A percentile compares a stretch with the other conserved stretches of the same genome.
phyloP scores from a whole-genome alignment of 164 flowering plant species.

The Brasenia schreberi region DNA sequence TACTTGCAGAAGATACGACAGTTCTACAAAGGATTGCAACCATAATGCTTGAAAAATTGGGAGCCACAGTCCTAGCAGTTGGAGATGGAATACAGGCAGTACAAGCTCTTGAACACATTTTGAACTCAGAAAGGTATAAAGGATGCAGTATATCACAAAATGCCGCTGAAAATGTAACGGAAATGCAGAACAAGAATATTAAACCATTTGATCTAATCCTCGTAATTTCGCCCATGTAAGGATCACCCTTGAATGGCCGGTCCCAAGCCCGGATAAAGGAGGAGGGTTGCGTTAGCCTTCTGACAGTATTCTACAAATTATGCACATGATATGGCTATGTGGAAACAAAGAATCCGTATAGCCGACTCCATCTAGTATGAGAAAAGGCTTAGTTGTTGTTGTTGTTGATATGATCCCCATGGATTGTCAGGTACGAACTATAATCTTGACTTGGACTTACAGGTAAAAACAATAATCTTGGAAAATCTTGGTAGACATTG shows the following conservation, averaged over 20 bases:
- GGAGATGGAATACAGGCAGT: constrained; percentile 96
- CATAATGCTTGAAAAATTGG: constrained; percentile 88
- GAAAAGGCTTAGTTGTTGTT: too few species aligned
- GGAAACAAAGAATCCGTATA: too few species aligned
- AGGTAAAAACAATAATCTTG: too few species aligned
- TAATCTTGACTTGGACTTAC: too few species aligned
- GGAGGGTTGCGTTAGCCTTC: too few species aligned
- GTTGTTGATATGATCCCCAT: constrained; percentile 84
- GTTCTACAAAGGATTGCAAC: constrained; percentile 89
- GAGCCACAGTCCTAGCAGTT: constrained; percentile 66
- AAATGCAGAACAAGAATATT: constrained; percentile 14
- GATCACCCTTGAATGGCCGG: too few species aligned
- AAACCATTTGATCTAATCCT: constrained; percentile 66
- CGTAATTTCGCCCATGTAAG: too few species aligned
- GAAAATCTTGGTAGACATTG: too few species aligned
- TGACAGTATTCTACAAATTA: too few species aligned
- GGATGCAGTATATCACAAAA: constrained; percentile 8
- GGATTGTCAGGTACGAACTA: constrained; percentile 78
- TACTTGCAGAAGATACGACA: constrained; percentile 94
- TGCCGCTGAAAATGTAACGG: constrained; percentile 15
- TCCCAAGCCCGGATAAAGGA: too few species aligned
- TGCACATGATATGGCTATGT: too few species aligned
- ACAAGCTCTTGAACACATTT: constrained; percentile 42
- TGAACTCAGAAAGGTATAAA: constrained; percentile 17
- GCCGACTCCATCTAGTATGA: too few species aligned